A percentile compares a stretch with the other conserved stretches of the same genome.
Evolutionary conservation across 1,139 yeast genomes (phyloP).

Genomic region (Kurtzmaniella natalensis): DNA sequence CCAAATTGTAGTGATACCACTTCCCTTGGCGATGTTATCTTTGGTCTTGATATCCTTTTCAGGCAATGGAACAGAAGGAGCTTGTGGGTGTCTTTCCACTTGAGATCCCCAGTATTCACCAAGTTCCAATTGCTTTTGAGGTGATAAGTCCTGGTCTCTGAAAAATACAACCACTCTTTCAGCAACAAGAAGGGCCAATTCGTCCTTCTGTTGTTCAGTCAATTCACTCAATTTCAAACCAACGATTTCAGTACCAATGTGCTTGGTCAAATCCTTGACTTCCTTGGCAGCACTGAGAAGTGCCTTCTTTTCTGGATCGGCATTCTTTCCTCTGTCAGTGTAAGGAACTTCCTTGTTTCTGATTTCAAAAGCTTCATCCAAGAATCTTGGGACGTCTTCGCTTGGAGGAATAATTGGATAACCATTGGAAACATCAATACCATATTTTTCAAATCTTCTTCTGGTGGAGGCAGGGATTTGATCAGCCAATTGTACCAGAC

Average conservation of each 20-base stretch:
- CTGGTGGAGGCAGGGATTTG: constrained; percentile 11
- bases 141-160: constrained; percentile 35
- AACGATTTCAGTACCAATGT: constrained; percentile 53
- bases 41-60: constrained; percentile 12
- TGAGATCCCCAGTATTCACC: constrained; percentile 27
- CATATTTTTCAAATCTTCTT: constrained; percentile 24
- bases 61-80: constrained; percentile 25
- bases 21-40: constrained; percentile 9
- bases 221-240: constrained; percentile 49
- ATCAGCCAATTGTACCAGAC: constrained; percentile 9
- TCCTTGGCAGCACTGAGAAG: constrained; percentile 49
- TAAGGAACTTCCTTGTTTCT: constrained; percentile 39
- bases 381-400: constrained; percentile 40
- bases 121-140: constrained; percentile 30
- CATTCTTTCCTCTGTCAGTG: constrained; percentile 44
- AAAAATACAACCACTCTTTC: constrained; percentile 43
- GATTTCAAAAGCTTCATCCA: constrained; percentile 47
- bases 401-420: constrained; percentile 25
- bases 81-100: constrained; percentile 27
- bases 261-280: constrained; percentile 43
- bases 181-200: constrained; percentile 39
- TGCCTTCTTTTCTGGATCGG: constrained; percentile 52
- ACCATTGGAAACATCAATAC: constrained; percentile 29
- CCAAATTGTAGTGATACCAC: constrained; percentile 45
- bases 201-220: constrained; percentile 49